phyloP scores from a whole-genome alignment of 2,329 filamentous ascomycete species.

The Teratosphaeria viscida region DNA sequence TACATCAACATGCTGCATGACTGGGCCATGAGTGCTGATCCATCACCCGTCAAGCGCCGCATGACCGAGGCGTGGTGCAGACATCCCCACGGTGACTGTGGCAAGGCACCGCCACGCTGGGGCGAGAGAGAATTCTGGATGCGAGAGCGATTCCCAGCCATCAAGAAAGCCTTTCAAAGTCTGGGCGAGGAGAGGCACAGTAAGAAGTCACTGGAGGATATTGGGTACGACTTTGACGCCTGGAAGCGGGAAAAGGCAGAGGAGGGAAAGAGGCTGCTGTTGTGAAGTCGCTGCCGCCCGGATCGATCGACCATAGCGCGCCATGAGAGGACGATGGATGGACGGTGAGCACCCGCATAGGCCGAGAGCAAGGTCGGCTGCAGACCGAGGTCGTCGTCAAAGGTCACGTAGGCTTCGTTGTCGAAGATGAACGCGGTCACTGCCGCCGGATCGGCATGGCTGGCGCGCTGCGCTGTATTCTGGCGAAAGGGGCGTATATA shows the following conservation, averaged over 20 bases:
- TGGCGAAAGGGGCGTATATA: neutral
- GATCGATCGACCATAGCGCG: neutral
- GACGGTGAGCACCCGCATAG: neutral
- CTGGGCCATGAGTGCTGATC: conserved; percentile 43
- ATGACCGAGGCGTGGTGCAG: neutral
- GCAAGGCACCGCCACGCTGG: conserved; percentile 65
- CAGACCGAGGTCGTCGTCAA: neutral
- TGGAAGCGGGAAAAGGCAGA: conserved; percentile 16
- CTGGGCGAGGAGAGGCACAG: conserved; percentile 46
- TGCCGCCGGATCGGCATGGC: neutral
- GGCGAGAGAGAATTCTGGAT: conserved; percentile 61
- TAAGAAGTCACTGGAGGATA: conserved; percentile 56
- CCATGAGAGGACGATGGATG: neutral
- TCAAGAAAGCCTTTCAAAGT: conserved; percentile 61
- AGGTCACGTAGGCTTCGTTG: too few relatives aligned
- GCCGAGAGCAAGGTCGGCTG: neutral
- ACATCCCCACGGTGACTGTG: conserved; percentile 25
- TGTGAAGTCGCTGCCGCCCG: conserved; percentile 1
- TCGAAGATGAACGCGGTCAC: neutral
- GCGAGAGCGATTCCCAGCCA: conserved; percentile 54
- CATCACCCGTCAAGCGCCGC: conserved; percentile 8
- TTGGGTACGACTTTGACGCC: conserved; percentile 44
- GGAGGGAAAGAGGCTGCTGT: conserved; percentile 6
- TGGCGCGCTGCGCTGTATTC: neutral
- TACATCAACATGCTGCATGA: conserved; percentile 61